These are phyloP conservation scores for Sabuloglossum arenarium DNA, from an alignment of 495 filamentous ascomycete genomes.

Conservation along the genomic window DNA sequence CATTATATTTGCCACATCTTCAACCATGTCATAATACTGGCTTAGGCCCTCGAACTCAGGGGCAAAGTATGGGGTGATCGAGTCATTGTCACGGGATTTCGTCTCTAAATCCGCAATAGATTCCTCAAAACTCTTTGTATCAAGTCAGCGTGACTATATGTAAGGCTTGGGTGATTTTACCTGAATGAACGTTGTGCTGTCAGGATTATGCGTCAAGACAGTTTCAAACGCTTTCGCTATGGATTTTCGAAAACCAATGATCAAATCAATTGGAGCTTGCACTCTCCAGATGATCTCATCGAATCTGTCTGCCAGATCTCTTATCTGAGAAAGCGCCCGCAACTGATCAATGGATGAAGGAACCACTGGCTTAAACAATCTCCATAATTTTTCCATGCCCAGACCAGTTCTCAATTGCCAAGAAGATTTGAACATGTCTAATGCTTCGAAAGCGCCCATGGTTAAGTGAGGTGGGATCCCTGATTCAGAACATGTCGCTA, in stretches of 20 bases:
- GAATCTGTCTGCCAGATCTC: constrained; percentile 52
- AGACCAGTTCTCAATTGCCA: constrained; percentile 51
- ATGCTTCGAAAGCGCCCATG: constrained; percentile 18
- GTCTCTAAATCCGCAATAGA: constrained; percentile 35
- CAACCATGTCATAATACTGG: constrained; percentile 32
- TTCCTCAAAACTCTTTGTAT: constrained; percentile 28
- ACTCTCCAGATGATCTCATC: constrained; percentile 36
- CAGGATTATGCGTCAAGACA: constrained; percentile 21
- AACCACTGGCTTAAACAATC: constrained; percentile 41
- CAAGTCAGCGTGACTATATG: constrained; percentile 12
- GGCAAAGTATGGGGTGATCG: constrained; percentile 28
- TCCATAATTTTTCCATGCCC: constrained; percentile 75
- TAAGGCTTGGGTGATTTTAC: background rate
- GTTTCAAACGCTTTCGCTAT: constrained; percentile 20
- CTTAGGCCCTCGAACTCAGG: constrained; percentile 44
- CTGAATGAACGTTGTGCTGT: constrained; percentile 16
- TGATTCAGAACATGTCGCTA: background rate
- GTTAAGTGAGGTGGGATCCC: constrained; percentile 11
- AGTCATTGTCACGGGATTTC: constrained; percentile 8
- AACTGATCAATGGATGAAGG: constrained; percentile 30
- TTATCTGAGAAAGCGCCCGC: constrained; percentile 32
- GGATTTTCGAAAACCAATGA: constrained; percentile 27
- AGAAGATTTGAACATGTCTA: constrained; percentile 24
- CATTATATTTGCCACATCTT: background rate
- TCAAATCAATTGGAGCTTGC: constrained; percentile 13